These are phyloP conservation scores for Daldinia decipiens DNA, from an alignment of 495 filamentous ascomycete species.

Conservation along the genomic window DNA sequence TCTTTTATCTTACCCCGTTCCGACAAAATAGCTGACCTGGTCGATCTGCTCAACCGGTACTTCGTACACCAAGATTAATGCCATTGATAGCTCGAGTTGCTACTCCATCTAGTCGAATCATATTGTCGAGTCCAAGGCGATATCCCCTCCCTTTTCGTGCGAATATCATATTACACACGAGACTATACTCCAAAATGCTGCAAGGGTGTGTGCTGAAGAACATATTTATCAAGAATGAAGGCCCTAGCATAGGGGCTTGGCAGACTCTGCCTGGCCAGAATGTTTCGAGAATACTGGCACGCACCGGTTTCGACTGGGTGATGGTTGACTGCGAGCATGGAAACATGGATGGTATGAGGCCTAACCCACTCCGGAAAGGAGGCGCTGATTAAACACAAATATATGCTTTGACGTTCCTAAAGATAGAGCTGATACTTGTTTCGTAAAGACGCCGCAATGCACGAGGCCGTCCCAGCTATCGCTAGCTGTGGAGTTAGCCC, in stretches of 20 bases:
- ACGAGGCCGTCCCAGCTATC: slow-evolving; percentile 80
- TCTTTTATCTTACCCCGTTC: slow-evolving; percentile 8
- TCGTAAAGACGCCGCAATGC: slow-evolving; percentile 76
- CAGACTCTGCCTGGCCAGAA: slow-evolving; percentile 82
- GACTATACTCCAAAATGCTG: slow-evolving; percentile 63
- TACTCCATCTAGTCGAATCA: slow-evolving; percentile 4
- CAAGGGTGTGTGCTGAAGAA: slow-evolving; percentile 70
- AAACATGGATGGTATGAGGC: slow-evolving; percentile 72
- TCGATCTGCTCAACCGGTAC: background rate
- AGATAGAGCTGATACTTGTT: background rate
- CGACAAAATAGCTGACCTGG: background rate
- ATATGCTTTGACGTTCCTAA: background rate
- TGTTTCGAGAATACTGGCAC: slow-evolving; percentile 72
- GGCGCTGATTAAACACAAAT: background rate
- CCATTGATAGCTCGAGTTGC: slow-evolving; percentile 17
- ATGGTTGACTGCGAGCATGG: slow-evolving; percentile 83
- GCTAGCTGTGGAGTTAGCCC: slow-evolving; percentile 73
- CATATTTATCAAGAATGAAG: slow-evolving; percentile 64
- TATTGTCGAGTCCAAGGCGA: slow-evolving; percentile 13
- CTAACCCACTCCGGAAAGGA: background rate
- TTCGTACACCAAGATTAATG: slow-evolving; percentile 20
- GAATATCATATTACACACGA: background rate
- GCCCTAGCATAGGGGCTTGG: slow-evolving; percentile 72
- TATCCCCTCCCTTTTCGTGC: background rate
- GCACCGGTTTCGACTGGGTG: slow-evolving; percentile 77